Base-by-base conservation (phyloP, 345 rosid genomes). In the Luvunga scandens region DNA sequence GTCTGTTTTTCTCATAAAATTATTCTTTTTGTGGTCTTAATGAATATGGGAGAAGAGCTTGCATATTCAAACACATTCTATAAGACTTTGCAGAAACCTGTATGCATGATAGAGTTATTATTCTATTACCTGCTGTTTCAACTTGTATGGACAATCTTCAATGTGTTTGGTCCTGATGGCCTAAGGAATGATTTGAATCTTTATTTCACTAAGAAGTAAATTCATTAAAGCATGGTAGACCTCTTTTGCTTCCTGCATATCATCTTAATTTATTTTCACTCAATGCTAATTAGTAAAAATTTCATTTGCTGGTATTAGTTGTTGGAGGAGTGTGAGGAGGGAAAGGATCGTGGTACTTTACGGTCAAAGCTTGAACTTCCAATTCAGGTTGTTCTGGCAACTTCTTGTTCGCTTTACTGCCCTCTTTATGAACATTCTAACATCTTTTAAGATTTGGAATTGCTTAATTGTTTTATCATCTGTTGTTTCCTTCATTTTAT, bases 351-450 rank as follows among this genome's bases (percentile, higher is more conserved):
- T 60, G 87, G 89, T 81, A 85, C 95, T 30, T 82, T 94, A 85
- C 91, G 97, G 88, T 87, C 97, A 81, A 96, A 96, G 89, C 99
- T 96, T 86, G 99, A 96, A 88, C 97, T 96, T 71, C 98, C 99
- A 42, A 97, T 94, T 77, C 98, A 94, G 98, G 99, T 96, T 85
- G 81, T 83, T 83, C 77, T 27, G 68, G 42, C 61, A 48, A 73
- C 79, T 42, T 74, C 28, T 55, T 50, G 12, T 63, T 63, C 27
- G 48, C 59, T 64, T 63, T 42, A 18, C 73, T 57, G 38, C 25
- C 22, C 19, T 59, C 6, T 30, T 27, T 72, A 4, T 56, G 28
- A 4, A 12, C 30, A 53, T 61, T 60, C 57, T 38, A 62, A 27
- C 38, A 42, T 45, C 16, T 56, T 66, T 78, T 63, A 16, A 38